Percentiles rank a stretch among this genome's conserved stretches.
These are phyloP conservation scores for Epichloe elymi DNA, from an alignment of 2,329 filamentous ascomycete genomes.

Conservation along the genomic window DNA sequence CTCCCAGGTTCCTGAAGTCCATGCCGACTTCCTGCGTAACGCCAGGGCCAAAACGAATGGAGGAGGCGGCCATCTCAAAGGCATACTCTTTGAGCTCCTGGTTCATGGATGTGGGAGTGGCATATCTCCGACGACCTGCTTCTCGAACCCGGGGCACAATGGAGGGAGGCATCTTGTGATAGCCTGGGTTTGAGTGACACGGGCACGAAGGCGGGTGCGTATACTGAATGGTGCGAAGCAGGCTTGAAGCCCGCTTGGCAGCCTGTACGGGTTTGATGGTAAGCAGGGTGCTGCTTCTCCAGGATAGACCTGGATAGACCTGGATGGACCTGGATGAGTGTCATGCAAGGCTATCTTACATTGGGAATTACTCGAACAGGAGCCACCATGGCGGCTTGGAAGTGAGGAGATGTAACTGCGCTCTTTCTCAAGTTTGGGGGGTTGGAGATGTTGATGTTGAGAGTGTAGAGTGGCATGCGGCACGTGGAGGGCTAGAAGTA, in stretches of 20 bases:
- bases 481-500: background rate
- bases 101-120: slow-evolving; percentile 53
- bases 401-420: background rate
- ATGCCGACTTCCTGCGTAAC: slow-evolving; percentile 94
- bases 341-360: slow-evolving; percentile 12
- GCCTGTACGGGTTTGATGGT: slow-evolving; percentile 25
- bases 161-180: slow-evolving; percentile 53
- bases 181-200: slow-evolving; percentile 78
- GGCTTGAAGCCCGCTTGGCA: slow-evolving; percentile 51
- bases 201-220: slow-evolving; percentile 79
- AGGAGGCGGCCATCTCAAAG: slow-evolving; percentile 95
- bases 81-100: slow-evolving; percentile 77
- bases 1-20: slow-evolving; percentile 88
- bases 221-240: slow-evolving; percentile 83
- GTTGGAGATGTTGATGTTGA: background rate
- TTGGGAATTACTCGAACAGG: slow-evolving; percentile 21
- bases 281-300: background rate
- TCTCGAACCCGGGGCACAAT: slow-evolving; percentile 35
- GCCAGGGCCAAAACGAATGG: slow-evolving; percentile 86
- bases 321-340: background rate
- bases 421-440: background rate
- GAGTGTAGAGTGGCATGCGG: background rate
- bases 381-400: slow-evolving; percentile 13
- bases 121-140: slow-evolving; percentile 37
- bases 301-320: too few relatives aligned